Conservation (phyloP, 1,139 yeast genomes). For the Suhomyces bolitotheri region DNA sequence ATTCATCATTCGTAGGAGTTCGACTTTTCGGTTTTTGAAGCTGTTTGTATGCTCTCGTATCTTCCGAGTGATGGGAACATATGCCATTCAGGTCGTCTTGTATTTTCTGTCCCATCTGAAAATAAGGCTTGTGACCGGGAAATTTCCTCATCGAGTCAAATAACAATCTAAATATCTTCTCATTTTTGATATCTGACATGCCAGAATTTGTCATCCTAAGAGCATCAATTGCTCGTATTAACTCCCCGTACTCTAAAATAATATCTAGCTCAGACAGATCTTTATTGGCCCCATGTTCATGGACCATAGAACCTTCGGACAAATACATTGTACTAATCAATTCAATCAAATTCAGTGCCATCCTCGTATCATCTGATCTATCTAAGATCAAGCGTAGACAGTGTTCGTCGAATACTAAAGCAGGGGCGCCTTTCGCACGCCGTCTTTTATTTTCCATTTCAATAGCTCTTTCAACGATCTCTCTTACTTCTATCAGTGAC, state of each 20-base stretch:
- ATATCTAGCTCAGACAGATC: not conserved
- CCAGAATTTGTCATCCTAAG: constrained; percentile 15
- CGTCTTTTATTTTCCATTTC: constrained; percentile 31
- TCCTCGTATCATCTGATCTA: constrained; percentile 32
- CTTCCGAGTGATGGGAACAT: too few species aligned
- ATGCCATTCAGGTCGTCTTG: too few species aligned
- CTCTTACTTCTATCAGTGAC: constrained; percentile 19
- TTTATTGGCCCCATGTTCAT: too few species aligned
- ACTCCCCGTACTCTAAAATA: not conserved
- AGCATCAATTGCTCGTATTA: constrained; percentile 12
- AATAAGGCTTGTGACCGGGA: too few species aligned
- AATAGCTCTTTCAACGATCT: constrained; percentile 29
- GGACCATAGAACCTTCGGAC: too few species aligned
- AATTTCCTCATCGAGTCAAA: constrained; percentile 18
- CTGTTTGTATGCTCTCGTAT: too few species aligned
- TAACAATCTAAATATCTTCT: constrained; percentile 14
- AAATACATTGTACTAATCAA: constrained; percentile 25
- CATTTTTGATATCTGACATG: constrained; percentile 16
- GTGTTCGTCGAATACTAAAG: constrained; percentile 16
- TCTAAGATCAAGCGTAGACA: constrained; percentile 21
- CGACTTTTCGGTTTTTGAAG: too few species aligned
- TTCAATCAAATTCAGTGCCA: constrained; percentile 35
- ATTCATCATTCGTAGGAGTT: too few species aligned
- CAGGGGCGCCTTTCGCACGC: constrained; percentile 9
- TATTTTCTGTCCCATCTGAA: too few species aligned